These are phyloP conservation scores for Tetrahymena elliotti DNA, from an alignment of 73 alveolate genomes.

Conservation along the genomic window DNA sequence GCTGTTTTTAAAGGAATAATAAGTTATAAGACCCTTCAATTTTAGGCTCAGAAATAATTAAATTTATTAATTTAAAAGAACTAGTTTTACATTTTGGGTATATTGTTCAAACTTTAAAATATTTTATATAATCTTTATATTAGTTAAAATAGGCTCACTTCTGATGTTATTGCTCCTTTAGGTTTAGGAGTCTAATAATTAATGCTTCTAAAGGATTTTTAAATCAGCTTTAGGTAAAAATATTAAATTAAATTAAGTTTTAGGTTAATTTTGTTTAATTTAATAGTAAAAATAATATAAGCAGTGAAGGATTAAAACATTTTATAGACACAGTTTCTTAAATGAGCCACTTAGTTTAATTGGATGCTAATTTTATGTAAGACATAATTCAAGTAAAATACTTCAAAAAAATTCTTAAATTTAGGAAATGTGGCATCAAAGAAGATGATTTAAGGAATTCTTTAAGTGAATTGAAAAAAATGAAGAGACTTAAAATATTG, in stretches of 20 bases:
- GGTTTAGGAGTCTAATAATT: not conserved
- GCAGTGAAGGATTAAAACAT: not conserved
- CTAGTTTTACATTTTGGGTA: not conserved
- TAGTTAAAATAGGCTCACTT: not conserved
- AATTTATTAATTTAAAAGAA: not conserved
- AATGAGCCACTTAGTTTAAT: not conserved
- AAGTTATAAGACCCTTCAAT: not conserved
- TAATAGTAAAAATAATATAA: not conserved
- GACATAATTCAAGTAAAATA: not conserved
- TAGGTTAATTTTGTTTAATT: not conserved
- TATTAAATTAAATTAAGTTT: not conserved
- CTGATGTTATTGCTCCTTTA: not conserved
- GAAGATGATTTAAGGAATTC: not conserved
- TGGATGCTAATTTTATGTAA: not conserved
- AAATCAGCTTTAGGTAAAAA: not conserved
- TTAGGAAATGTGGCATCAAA: not conserved
- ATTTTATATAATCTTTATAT: not conserved
- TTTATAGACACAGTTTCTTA: not conserved
- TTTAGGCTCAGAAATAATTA: not conserved
- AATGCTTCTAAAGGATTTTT: not conserved
- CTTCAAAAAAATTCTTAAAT: not conserved
- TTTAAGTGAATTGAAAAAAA: not conserved
- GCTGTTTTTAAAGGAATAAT: not conserved
- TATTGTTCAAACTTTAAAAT: not conserved
- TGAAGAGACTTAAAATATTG: not conserved